Base-by-base conservation (phyloP, 2,329 filamentous ascomycete species). In the Pseudogymnoascus sp. region DNA sequence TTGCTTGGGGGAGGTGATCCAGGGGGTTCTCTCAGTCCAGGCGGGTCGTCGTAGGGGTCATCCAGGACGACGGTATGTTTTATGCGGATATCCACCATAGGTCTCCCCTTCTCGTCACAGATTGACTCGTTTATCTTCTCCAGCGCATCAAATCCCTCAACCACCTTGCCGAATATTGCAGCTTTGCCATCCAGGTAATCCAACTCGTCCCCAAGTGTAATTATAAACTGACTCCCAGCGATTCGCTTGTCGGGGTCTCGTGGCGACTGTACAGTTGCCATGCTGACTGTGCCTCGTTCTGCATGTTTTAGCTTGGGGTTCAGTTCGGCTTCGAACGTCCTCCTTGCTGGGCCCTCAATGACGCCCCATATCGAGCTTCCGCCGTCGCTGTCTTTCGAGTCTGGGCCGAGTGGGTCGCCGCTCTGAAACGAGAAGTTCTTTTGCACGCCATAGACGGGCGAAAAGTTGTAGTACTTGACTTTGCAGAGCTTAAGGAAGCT, bases 401-500 rank as follows among this genome's bases (percentile, higher is more conserved):
- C 84, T 10, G 92, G 93, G 10, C 94, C 93, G 60, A 97, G 86
- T 10, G 93, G 93, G 71, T 97, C 94, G 73, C 93, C 93, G 33
- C 90, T 95, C 75, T 97, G 93, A 76, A 96, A 96, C 64, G 92
- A 96, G 76, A 97, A 97, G 75, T 91, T 86, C 74, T 93, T 94
- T 72, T 97, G 94, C 37, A 99, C 84, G 67, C 88, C 92, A 77
- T 97, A 90, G 61, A 97, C 79, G 26, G 93, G 94, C 5, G 92
- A 87, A 74, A 95, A 97, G 79, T 97, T 97, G 85, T 97, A 99
- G 78, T 97, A 99, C 79, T 97, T 99, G 76, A 92, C 81, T 78
- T 97, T 97, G 84, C 94, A 97, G 69, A 99, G 89, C 81, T 99
- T 97, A 62, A 99, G 80, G 75, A 99, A 97, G 81, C 91, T 95